These are phyloP conservation scores for Rhizoctonia solani DNA, from an alignment of 1,284 basidiomycete species.

Conservation along the genomic window DNA sequence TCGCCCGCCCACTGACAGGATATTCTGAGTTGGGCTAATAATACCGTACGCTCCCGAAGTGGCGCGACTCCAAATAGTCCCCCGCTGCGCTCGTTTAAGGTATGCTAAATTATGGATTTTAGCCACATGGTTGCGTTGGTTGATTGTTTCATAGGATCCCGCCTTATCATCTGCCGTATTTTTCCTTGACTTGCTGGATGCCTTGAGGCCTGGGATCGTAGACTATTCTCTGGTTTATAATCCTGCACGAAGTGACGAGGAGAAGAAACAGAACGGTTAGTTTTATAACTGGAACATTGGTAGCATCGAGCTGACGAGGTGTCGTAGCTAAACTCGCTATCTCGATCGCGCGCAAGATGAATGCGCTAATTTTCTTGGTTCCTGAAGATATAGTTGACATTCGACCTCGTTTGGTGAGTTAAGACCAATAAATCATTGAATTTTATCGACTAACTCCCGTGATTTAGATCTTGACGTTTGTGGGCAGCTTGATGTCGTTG, in stretches of 20 bases:
- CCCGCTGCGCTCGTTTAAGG: constrained; percentile 86
- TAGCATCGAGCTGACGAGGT: not conserved
- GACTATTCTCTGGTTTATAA: constrained; percentile 81
- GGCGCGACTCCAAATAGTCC: constrained; percentile 22
- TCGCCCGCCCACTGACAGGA: constrained; percentile 86
- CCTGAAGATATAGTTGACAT: constrained; percentile 95
- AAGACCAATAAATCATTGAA: not conserved
- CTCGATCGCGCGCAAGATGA: constrained; percentile 96
- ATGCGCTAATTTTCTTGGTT: constrained; percentile 95
- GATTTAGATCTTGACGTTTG: constrained; percentile 67
- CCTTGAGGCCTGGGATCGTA: constrained; percentile 91
- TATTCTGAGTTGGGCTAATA: constrained; percentile 96
- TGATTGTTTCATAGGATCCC: constrained; percentile 60
- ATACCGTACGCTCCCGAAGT: constrained; percentile 59
- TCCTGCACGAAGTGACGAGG: constrained; percentile 81
- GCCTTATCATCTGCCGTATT: constrained; percentile 89
- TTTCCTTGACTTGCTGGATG: constrained; percentile 92
- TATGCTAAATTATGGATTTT: not conserved
- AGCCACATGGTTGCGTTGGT: not conserved
- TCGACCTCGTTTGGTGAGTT: constrained; percentile 75
- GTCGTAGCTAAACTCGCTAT: constrained; percentile 89
- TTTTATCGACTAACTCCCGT: not conserved
- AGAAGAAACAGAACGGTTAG: constrained; percentile 88
- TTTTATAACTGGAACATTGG: constrained; percentile 30
- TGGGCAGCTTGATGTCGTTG: constrained; percentile 53